These are phyloP conservation scores for Tylopilus orsonianus DNA, from an alignment of 1,284 basidiomycete species.

Conservation along the genomic window DNA sequence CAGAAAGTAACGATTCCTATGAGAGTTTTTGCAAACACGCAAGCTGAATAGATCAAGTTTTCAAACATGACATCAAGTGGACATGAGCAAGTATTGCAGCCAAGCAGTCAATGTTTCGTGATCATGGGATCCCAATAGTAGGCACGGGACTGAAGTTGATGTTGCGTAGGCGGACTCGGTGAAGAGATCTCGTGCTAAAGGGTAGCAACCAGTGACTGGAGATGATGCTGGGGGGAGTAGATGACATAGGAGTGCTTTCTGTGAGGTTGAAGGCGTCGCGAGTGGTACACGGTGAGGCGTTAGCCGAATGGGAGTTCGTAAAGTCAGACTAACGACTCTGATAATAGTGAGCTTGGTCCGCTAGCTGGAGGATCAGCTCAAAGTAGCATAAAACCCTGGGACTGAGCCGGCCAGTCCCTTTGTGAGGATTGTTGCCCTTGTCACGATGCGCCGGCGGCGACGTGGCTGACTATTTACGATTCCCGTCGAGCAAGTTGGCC, in stretches of 20 bases:
- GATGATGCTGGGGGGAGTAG: conserved; percentile 19
- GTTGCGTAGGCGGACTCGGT: not conserved
- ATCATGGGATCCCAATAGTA: conserved; percentile 1
- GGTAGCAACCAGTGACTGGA: too few relatives aligned
- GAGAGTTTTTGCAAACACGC: conserved; percentile 19
- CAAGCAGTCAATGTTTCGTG: not conserved
- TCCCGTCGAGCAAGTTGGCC: conserved; percentile 1
- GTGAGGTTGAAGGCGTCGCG: conserved; percentile 26
- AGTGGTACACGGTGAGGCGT: conserved; percentile 32
- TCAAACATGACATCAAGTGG: conserved; percentile 6
- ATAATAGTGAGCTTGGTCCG: conserved; percentile 20
- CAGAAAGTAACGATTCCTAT: conserved; percentile 21
- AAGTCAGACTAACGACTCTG: conserved; percentile 25
- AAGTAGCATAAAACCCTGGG: conserved; percentile 22
- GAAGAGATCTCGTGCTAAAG: conserved; percentile 15
- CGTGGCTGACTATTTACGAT: too few relatives aligned
- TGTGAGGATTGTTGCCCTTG: conserved; percentile 16
- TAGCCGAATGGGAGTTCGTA: conserved; percentile 29
- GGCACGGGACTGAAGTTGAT: not conserved
- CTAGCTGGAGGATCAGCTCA: conserved; percentile 17
- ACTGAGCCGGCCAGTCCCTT: conserved; percentile 34
- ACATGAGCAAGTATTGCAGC: not conserved
- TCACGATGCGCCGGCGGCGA: not conserved
- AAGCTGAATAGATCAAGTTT: conserved; percentile 5
- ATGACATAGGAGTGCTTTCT: conserved; percentile 22